A percentile compares a stretch with the other conserved stretches of the same genome.
phyloP scores from a whole-genome alignment of 1,284 basidiomycete genomes.

The Gastroboletus turbinatus region DNA sequence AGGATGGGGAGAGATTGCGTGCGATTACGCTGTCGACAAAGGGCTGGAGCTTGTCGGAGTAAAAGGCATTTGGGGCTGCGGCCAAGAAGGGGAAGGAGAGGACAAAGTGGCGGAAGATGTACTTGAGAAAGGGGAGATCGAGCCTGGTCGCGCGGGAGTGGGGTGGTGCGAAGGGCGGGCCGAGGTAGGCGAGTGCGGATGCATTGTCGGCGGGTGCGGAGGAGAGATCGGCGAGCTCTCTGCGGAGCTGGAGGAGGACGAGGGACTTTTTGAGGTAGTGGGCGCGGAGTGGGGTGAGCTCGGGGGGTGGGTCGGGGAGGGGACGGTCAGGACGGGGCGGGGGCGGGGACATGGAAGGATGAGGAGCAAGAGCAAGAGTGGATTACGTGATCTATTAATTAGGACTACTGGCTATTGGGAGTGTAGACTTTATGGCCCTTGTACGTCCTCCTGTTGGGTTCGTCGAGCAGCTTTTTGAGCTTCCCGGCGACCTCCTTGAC shows the following conservation, averaged over 20 bases:
- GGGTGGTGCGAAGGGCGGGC: slow-evolving; percentile 79
- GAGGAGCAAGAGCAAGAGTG: background rate
- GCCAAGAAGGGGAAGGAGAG: slow-evolving; percentile 92
- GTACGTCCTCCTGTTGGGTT: slow-evolving; percentile 62
- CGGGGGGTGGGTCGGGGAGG: slow-evolving; percentile 5
- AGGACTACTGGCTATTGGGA: slow-evolving; percentile 37
- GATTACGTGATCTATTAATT: slow-evolving; percentile 28
- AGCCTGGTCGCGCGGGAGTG: slow-evolving; percentile 50
- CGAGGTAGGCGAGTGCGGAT: slow-evolving; percentile 83
- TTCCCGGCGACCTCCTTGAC: slow-evolving; percentile 59
- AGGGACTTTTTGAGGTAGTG: slow-evolving; percentile 97
- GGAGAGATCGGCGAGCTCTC: slow-evolving; percentile 74
- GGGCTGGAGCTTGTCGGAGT: slow-evolving; percentile 89
- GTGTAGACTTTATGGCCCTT: slow-evolving; percentile 62
- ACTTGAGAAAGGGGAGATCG: slow-evolving; percentile 86
- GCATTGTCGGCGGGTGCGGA: slow-evolving; percentile 49
- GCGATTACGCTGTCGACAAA: slow-evolving; percentile 83
- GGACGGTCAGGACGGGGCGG: slow-evolving; percentile 14
- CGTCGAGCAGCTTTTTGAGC: slow-evolving; percentile 64
- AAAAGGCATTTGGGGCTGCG: slow-evolving; percentile 84
- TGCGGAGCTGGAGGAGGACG: slow-evolving; percentile 79
- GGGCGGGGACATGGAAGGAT: slow-evolving; percentile 2
- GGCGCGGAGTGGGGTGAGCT: slow-evolving; percentile 80
- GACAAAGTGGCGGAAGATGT: slow-evolving; percentile 88
- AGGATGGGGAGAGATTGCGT: slow-evolving; percentile 70